phyloP scores from a whole-genome alignment of 2,329 filamentous ascomycete species.

The Colletotrichum sp. region DNA sequence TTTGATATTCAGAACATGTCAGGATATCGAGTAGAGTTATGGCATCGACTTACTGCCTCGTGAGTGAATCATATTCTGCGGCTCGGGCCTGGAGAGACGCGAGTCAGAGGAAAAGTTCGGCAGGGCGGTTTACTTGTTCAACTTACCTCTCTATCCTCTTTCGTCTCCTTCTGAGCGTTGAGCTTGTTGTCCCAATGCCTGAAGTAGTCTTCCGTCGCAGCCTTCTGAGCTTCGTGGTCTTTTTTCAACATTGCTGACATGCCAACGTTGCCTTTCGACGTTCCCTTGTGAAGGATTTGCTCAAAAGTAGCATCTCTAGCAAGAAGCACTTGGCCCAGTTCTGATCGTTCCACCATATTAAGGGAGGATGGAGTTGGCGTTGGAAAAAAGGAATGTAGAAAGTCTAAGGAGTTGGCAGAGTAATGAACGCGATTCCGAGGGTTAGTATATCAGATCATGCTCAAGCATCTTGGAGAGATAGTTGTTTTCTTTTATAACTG shows the following conservation, averaged over 20 bases:
- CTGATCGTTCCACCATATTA: background rate
- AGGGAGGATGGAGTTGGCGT: too few species aligned
- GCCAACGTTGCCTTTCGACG: constrained; percentile 65
- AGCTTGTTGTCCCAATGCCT: constrained; percentile 93
- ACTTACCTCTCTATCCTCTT: constrained; percentile 77
- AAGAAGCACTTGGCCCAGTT: background rate
- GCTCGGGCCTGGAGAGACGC: constrained; percentile 65
- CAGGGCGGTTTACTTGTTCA: background rate
- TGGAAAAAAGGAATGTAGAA: background rate
- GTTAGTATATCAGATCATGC: background rate
- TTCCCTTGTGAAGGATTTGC: constrained; percentile 73
- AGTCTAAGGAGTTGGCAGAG: background rate
- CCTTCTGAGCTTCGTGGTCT: constrained; percentile 75
- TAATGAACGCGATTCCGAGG: background rate
- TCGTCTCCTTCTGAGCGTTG: constrained; percentile 77
- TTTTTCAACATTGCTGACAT: constrained; percentile 86
- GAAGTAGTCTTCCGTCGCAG: constrained; percentile 90
- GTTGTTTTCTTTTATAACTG: background rate
- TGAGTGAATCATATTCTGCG: constrained; percentile 91
- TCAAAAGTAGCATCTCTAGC: constrained; percentile 75
- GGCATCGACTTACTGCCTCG: constrained; percentile 75
- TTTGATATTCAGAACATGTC: background rate
- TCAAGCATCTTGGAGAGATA: background rate
- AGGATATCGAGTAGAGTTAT: background rate
- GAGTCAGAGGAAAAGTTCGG: background rate